Evolutionary conservation across 495 filamentous ascomycete genomes (phyloP).

Genomic region (Xylaria acuta): DNA sequence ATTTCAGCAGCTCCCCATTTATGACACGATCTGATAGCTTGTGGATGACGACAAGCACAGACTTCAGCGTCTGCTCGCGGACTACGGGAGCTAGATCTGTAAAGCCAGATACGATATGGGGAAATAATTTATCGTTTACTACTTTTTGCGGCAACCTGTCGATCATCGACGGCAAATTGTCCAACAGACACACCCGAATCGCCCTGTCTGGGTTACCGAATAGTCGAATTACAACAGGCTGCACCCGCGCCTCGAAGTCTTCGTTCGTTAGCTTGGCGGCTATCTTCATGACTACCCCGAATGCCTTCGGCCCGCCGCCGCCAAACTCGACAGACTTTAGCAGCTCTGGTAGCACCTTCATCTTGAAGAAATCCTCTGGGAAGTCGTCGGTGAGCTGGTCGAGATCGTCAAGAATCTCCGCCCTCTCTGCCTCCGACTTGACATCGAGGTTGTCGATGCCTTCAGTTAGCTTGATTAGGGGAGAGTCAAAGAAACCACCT

Average conservation of each 20-base stretch:
- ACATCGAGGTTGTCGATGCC: conserved; percentile 90
- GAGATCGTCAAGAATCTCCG: conserved; percentile 85
- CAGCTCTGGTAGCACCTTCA: conserved; percentile 95
- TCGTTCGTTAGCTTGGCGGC: conserved; percentile 83
- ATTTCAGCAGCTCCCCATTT: conserved; percentile 89
- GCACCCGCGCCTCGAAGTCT: conserved; percentile 84
- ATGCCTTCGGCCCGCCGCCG: conserved; percentile 91
- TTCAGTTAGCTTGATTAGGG: conserved; percentile 88
- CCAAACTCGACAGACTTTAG: conserved; percentile 97
- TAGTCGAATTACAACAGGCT: conserved; percentile 83
- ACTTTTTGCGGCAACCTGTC: conserved; percentile 86
- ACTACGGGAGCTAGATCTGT: conserved; percentile 90
- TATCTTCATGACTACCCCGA: conserved; percentile 87
- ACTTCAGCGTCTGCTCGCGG: conserved; percentile 93
- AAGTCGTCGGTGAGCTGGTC: conserved; percentile 90
- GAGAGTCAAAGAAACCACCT: conserved; percentile 89
- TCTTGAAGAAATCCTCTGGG: conserved; percentile 95
- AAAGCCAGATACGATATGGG: conserved; percentile 93
- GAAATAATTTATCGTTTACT: conserved; percentile 96
- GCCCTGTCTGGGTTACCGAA: conserved; percentile 93
- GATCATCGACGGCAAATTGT: conserved; percentile 90
- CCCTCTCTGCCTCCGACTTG: conserved; percentile 81
- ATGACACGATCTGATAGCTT: conserved; percentile 92
- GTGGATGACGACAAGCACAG: conserved; percentile 79
- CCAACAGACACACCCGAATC: conserved; percentile 87